These are phyloP conservation scores for Ceratocystis variospora DNA, from an alignment of 2,329 filamentous ascomycete species.

Conservation along the genomic window DNA sequence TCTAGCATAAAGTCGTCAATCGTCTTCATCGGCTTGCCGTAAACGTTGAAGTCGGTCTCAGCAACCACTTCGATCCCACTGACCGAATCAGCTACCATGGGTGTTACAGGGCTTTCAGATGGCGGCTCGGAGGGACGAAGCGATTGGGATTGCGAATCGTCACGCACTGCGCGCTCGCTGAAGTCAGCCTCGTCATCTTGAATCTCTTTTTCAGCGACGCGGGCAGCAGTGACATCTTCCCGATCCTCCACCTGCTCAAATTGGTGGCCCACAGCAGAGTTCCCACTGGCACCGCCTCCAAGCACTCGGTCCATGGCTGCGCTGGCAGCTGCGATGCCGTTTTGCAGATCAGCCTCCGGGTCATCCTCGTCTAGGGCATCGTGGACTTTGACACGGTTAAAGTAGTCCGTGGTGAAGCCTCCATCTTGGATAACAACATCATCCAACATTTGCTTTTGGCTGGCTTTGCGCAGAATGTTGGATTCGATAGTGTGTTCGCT, in stretches of 20 bases:
- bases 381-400: constrained; percentile 53
- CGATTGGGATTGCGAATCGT: constrained; percentile 18
- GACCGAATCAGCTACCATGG: constrained; percentile 23
- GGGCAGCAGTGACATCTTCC: constrained; percentile 81
- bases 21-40: constrained; percentile 42
- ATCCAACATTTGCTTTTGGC: constrained; percentile 94
- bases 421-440: constrained; percentile 98
- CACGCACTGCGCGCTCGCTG: constrained; percentile 36
- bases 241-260: constrained; percentile 84
- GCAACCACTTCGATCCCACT: constrained; percentile 24
- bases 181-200: constrained; percentile 79
- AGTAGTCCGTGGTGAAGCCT: constrained; percentile 93
- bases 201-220: constrained; percentile 76
- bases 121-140: constrained; percentile 1
- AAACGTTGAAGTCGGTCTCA: constrained; percentile 43
- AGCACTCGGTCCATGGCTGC: constrained; percentile 75
- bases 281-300: constrained; percentile 37
- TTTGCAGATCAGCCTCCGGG: constrained; percentile 32
- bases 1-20: constrained; percentile 65
- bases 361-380: constrained; percentile 13
- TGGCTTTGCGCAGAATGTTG: constrained; percentile 91
- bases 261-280: constrained; percentile 57
- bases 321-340: constrained; percentile 53
- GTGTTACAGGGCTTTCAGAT: constrained; percentile 2
- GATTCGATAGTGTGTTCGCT: constrained; percentile 94